Evolutionary conservation across 163 green algal species (phyloP), one percentile per base, ranked within the genome.

Genomic region (Volvox carteri): DNA sequence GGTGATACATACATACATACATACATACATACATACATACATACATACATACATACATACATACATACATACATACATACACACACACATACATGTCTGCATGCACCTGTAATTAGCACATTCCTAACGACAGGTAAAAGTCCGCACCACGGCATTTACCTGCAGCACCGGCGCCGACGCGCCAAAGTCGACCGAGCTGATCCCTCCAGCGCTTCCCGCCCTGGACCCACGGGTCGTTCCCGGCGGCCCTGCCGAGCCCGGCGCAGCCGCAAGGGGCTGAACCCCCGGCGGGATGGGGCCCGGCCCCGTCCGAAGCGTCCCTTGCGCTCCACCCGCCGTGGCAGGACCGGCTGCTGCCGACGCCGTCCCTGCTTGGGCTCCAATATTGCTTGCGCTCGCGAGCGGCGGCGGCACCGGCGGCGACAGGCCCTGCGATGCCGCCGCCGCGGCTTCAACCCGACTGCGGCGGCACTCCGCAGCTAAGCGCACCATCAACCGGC

Each of bases 401-500:
- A 86, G 65, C 28, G 54, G 54, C 5, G 7, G 54, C 54, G n/a
- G n/a, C 41, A 41, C 28, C 58, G 78, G 78, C 79, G 68, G 48
- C 48, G 46, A 48, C 83, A 81, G 25, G 19, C 68, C 68, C 0
- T 44, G 67, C 16, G 35, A 35, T 11, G 52, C 37, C 35, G 48
- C 48, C 33, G 46, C 68, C 14, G 48, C 83, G 14, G 25, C 68
- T 0, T 81, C 83, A 6, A 35, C 68, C 19, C 37, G 48, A 6
- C 37, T 42, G 18, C 68, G 67, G 0, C 83, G 83, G 19, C 33
- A 52, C 48, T 88, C 83, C 19, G 83, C 83, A 30, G 67, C 68
- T 35, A 88, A 50, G 0, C 68, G 48, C 48, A 58, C 42, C 23
- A 88, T 48, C 50, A 88, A 25, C 44, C 83, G 83, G 67, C 83